These are phyloP conservation scores for Prosopis cineraria DNA, from an alignment of 306 rosid genomes.

Conservation along the genomic window DNA sequence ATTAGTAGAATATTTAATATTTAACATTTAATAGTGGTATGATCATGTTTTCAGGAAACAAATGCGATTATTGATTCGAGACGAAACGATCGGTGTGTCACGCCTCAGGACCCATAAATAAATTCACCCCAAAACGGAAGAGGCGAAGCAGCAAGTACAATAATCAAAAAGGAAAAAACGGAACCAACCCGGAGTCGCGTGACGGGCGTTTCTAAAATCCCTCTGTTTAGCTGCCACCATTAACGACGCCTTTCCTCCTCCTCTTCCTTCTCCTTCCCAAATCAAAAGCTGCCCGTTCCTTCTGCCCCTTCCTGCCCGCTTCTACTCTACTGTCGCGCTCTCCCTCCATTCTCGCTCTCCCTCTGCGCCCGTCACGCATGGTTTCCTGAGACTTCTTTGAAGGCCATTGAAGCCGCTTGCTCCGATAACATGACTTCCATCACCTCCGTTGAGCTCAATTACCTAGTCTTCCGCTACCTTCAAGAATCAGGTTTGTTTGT, in stretches of 20 bases:
- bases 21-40: too few species aligned
- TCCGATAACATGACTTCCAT: constrained; percentile 60
- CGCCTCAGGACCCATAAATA: background rate
- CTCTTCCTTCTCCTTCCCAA: background rate
- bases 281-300: background rate
- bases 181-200: background rate
- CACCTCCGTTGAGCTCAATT: constrained; percentile 86
- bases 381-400: constrained; percentile 32
- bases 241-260: constrained; percentile 7
- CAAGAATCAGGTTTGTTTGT: constrained; percentile 80
- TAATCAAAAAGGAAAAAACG: background rate
- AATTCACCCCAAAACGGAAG: background rate
- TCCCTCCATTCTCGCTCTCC: background rate
- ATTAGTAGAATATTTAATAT: too few species aligned
- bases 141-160: background rate
- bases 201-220: background rate
- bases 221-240: background rate
- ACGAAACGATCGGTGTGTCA: background rate
- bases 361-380: constrained; percentile 36
- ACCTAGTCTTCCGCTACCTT: constrained; percentile 85
- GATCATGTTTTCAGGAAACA: too few species aligned
- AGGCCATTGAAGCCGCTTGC: constrained; percentile 41
- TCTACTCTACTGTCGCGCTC: background rate
- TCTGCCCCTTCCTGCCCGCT: background rate
- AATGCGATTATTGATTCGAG: background rate